Base-by-base conservation (phyloP, 2,329 filamentous ascomycete species). In the Seiridium cupressi region DNA sequence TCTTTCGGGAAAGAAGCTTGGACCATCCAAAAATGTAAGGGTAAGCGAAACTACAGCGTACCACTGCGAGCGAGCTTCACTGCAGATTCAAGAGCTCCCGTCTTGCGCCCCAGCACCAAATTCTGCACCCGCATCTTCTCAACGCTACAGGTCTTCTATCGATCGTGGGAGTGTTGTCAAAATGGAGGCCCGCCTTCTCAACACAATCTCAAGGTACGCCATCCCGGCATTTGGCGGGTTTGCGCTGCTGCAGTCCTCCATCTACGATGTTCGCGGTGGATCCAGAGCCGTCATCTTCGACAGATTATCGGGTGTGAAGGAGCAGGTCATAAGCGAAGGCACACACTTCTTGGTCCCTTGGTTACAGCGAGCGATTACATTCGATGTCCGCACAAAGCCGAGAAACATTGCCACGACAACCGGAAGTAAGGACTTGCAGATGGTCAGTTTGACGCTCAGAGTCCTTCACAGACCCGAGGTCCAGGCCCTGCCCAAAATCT, bases 251-350 rank as follows among this genome's bases (percentile, higher is more conserved):
- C 89, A 93, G 76, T 85, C 91, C 66, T 92, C 93, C 61, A 86
- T 99, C 64, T 99, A 97, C 88, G 95, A 99, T 77, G 95, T 99
- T 74, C 93, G 92, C 76, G 95, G 95, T 74, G 95, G 95, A 70
- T 90, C 89, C 64, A 88, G 95, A 72, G 95, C 95, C 63, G 93
- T 99, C 79, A 99, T 99, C 81, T 99, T 99, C 82, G 96, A 99
- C 82, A 85, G 95, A 65, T 67, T 98, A 68, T 85, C 88, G 55
- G 95, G 95, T 80, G 95, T 99, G 66, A 94, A 96, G 82, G 94
- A 99, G 68, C 80, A 85, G 55, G 95, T 99, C 60, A 82, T 95
- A 71, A 97, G 93, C 77, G 95, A 99, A 81, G 95, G 95, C 72
- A 99, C 95, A 59, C 95, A 99, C 77, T 97, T 99, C 77, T 81